Base-by-base conservation (phyloP, 1,139 yeast species). In the Suhomyces terraborum region DNA sequence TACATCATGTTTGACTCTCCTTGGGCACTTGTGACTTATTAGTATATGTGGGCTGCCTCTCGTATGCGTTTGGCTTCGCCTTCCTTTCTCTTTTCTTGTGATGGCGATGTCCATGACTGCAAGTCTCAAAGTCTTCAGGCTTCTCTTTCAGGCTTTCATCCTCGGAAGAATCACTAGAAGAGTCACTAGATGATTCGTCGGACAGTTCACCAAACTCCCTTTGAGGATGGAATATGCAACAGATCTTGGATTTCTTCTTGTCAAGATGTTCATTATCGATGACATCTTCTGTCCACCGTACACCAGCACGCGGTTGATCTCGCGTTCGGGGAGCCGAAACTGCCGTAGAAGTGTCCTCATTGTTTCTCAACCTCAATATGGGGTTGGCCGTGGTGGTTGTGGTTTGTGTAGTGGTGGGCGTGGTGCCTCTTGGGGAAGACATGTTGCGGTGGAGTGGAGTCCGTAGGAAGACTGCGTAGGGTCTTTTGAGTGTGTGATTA, bases 161-260 rank as follows among this genome's bases (percentile, higher is more conserved):
- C 9, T 39, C 54, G 9, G 54, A 49, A 4, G 72, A 62, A 39
- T 70, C 77, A 45, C 67, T 61, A 23, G 44, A 69, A 47, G 63
- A 58, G 41, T 61, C 62, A 14, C 56, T 55, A 28, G 61, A 53
- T 1, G 54, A 52, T 8, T 62, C 59, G 8, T 61, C 62, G 14
- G 75, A 67, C 45, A 42, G 50, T 35, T 52, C 54, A 12, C 55
- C 93, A 54, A 82, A 84, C 51, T 80, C 84, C 24, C 80, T 71
- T 37, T 83, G 84, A 2, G 96, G 96, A 56, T 88, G 96, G 66
- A 84, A 93, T 17, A 93, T 91, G 53, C 98, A 91, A 59, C 98
- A 93, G n/a, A 91, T 84, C 62, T 91, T 93, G 14, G 95, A 79
- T 61, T 88, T 89, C 67, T 91, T 91, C 67, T 79, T 86, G 56